Evolutionary conservation across 2,329 filamentous ascomycete species (phyloP), one percentile per base, ranked within the genome.

Genomic region (Cordyceps pruinosa): DNA sequence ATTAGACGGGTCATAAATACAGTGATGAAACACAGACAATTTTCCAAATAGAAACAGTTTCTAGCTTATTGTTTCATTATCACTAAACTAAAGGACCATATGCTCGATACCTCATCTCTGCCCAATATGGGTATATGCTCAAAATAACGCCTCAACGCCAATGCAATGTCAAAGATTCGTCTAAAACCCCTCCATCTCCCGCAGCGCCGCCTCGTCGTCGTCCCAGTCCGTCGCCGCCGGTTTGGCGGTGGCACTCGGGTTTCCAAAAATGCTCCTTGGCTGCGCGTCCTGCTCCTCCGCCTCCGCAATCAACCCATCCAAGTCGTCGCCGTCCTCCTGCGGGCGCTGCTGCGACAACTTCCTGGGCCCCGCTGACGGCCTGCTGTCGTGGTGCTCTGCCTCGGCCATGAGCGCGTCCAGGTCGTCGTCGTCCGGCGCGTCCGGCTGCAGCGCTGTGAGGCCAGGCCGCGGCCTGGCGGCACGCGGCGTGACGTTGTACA

Each of bases 161-260:
- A 23, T 37, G 28, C 53, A 49, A 28, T 30, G 39, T 47, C 34
- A 17, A 5, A 25, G 25, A 15, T 32, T n/a, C 10, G 7, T 2
- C 37, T 77, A 83, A 25, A 81, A 60, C 0, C 75, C 80, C 41
- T 80, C 79, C 78, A 84, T 81, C 61, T 83, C 83, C 37, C 79
- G 82, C 83, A 90, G 85, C 1, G 80, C 85, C 59, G 84, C 86
- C 69, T 87, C 83, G 15, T 87, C 85, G 55, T 85, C 84, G 1
- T 77, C 80, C 66, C 81, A 84, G 25, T 75, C 69, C 35, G 77
- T 68, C 5, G 68, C 15, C 5, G 15, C 42, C 46, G 52, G 37
- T 37, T 56, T 42, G 30, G n/a, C n/a, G n/a, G 46, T 59, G 49
- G 54, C 26, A 8, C 44, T 30, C 10, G 54, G 54, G 13, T 50